phyloP scores from a whole-genome alignment of 768 basidiomycete species.

The Cystoderma amianthinum region DNA sequence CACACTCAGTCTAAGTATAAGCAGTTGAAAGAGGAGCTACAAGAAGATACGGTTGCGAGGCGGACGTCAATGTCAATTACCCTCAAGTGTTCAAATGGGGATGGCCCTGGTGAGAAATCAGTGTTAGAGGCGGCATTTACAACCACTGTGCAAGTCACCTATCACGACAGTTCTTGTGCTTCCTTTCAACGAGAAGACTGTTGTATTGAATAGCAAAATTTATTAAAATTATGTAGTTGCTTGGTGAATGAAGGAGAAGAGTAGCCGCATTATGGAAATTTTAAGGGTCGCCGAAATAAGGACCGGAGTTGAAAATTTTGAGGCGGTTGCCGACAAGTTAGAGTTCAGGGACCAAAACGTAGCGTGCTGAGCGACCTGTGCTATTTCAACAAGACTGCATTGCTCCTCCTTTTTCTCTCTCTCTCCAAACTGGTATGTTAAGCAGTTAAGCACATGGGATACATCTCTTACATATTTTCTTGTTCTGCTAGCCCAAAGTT shows the following conservation, averaged over 20 bases:
- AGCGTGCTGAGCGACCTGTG: conserved; percentile 33
- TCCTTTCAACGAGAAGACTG: too few relatives aligned
- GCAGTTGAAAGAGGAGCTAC: too few relatives aligned
- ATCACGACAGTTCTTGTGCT: too few relatives aligned
- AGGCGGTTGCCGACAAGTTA: conserved; percentile 41
- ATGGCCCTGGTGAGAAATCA: not conserved
- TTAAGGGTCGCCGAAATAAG: conserved; percentile 19
- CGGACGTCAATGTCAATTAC: not conserved
- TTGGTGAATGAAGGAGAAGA: too few relatives aligned
- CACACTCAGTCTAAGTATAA: too few relatives aligned
- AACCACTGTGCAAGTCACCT: too few relatives aligned
- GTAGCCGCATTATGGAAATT: too few relatives aligned
- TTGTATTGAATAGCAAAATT: too few relatives aligned
- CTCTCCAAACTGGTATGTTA: conserved; percentile 28
- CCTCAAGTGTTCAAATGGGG: not conserved
- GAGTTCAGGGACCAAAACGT: conserved; percentile 38
- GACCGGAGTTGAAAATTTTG: conserved; percentile 46
- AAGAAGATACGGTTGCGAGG: not conserved
- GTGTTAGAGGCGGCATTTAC: too few relatives aligned
- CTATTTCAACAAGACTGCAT: conserved; percentile 31
- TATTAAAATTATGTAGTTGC: too few relatives aligned
- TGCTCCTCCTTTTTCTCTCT: conserved; percentile 20
- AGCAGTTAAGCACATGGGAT: conserved; percentile 38
- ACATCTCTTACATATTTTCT: conserved; percentile 11
- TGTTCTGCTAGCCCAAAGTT: conserved; percentile 27